Evolutionary conservation across 108 stramenopile genomes (phyloP).

Genomic region (Cyclostephanos tholiformis): DNA sequence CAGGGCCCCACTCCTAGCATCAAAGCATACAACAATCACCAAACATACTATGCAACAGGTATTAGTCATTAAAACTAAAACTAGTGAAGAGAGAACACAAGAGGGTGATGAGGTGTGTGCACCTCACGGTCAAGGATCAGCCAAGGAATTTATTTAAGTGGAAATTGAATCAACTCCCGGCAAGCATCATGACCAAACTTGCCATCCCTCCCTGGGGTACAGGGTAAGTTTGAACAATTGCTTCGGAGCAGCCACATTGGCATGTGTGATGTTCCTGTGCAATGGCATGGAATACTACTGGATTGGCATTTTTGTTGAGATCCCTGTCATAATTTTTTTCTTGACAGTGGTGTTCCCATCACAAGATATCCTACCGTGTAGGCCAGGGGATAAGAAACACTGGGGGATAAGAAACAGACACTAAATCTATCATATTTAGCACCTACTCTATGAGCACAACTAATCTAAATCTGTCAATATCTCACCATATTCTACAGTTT

Average conservation of each 20-base stretch:
- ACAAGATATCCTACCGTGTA: too few species aligned
- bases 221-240: conserved; percentile 47
- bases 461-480: too few species aligned
- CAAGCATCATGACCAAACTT: conserved; percentile 65
- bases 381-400: too few species aligned
- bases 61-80: too few species aligned
- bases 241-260: conserved; percentile 50
- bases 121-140: conserved; percentile 69
- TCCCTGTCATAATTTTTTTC: not conserved
- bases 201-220: conserved; percentile 72
- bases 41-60: too few species aligned
- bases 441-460: too few species aligned
- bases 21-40: too few species aligned
- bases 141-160: conserved; percentile 62
- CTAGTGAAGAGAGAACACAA: conserved; percentile 76
- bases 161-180: conserved; percentile 57
- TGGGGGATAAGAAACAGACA: too few species aligned
- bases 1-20: too few species aligned
- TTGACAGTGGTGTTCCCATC: too few species aligned
- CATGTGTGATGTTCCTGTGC: conserved; percentile 54
- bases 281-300: conserved; percentile 62
- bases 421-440: too few species aligned
- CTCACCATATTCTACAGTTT: too few species aligned
- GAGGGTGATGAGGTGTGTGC: conserved; percentile 70
- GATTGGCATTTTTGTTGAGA: conserved; percentile 66